These are phyloP conservation scores for Zoysia matrella DNA, from an alignment of 202 grass and related monocot species.

Conservation along the genomic window DNA sequence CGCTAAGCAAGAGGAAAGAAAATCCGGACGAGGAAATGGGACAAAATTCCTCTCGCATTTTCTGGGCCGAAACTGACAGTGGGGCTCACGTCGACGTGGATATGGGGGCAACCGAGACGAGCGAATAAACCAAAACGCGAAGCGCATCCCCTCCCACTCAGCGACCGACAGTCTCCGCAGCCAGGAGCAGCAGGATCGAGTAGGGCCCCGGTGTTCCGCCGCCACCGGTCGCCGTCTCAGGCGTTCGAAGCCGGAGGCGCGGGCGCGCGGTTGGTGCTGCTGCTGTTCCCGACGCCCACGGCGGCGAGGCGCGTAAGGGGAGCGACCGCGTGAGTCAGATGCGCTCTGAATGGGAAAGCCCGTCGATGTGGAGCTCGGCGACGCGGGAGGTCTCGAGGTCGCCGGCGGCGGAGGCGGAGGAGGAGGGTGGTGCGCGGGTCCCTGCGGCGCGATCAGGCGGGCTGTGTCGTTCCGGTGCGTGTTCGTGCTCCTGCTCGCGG, in stretches of 20 bases:
- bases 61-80: background rate
- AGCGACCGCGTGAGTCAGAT: conserved; percentile 45
- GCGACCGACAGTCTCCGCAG: conserved; percentile 28
- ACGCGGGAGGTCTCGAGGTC: conserved; percentile 47
- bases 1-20: background rate
- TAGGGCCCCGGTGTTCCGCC: background rate
- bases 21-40: background rate
- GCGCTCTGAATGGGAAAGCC: conserved; percentile 73
- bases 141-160: background rate
- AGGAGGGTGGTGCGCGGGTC: background rate
- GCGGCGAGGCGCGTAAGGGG: background rate
- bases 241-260: background rate
- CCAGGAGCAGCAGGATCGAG: conserved; percentile 10
- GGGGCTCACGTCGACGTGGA: background rate
- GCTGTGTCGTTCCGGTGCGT: conserved; percentile 51
- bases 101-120: background rate
- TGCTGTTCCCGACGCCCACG: background rate
- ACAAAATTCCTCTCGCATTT: conserved; percentile 8
- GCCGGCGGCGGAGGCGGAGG: conserved; percentile 28
- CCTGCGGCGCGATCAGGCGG: conserved; percentile 34
- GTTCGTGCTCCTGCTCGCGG: conserved; percentile 49
- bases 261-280: background rate
- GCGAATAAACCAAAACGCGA: conserved; percentile 32
- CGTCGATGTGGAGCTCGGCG: conserved; percentile 68
- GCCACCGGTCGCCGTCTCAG: background rate